Percentiles rank a stretch among this genome's conserved stretches.
These are phyloP conservation scores for Peziza echinospora DNA, from an alignment of 495 filamentous ascomycete genomes.

Conservation along the genomic window DNA sequence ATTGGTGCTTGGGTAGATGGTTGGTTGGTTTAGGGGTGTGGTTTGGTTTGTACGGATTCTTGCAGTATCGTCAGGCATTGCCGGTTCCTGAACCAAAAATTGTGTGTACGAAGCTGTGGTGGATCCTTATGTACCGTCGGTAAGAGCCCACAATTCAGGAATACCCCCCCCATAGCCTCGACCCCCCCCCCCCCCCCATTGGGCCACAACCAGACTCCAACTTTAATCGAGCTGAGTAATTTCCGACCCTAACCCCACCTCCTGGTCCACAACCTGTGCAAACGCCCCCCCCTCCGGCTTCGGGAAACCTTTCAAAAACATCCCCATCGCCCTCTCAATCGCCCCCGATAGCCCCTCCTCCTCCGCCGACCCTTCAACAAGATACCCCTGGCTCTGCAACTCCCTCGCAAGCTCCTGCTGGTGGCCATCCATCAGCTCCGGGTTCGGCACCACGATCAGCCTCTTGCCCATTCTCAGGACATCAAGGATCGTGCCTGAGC, in stretches of 20 bases:
- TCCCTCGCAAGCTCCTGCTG: constrained; percentile 67
- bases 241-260: constrained; percentile 6
- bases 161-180: no score
- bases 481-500: constrained; percentile 82
- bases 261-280: constrained; percentile 9
- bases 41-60: no score
- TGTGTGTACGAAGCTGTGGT: no score
- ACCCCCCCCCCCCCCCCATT: no score
- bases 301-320: constrained; percentile 11
- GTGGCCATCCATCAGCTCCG: constrained; percentile 66
- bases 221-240: no score
- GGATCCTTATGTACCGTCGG: no score
- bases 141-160: no score
- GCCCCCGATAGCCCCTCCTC: constrained; percentile 23
- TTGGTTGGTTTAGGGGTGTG: no score
- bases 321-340: constrained; percentile 5
- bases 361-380: constrained; percentile 43
- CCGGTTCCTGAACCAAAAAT: no score
- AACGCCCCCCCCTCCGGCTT: constrained; percentile 8
- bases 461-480: constrained; percentile 43
- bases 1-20: no score
- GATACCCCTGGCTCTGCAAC: constrained; percentile 45
- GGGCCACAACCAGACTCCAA: no score
- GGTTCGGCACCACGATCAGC: constrained; percentile 73
- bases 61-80: no score